These are phyloP conservation scores for Endoconidiophora laricicola DNA, from an alignment of 2,329 filamentous ascomycete genomes.

Conservation along the genomic window DNA sequence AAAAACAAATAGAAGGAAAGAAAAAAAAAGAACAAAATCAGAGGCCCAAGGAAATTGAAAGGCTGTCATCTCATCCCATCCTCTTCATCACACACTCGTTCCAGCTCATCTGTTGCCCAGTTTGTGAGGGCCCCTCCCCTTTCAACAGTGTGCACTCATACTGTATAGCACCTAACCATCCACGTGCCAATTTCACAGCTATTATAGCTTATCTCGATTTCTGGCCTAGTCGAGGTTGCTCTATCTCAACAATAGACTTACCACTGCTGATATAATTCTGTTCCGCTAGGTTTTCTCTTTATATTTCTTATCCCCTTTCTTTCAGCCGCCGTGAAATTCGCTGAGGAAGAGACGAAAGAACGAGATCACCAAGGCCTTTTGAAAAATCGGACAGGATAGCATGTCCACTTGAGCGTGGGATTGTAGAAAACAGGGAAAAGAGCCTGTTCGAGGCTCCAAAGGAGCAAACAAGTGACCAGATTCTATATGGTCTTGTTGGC, in stretches of 20 bases:
- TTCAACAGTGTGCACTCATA: neutral
- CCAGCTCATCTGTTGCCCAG: neutral
- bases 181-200: no score
- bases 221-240: no score
- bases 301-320: neutral
- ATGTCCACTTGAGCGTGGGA: conserved; percentile 1
- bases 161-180: no score
- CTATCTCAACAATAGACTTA: no score
- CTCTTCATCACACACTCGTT: no score
- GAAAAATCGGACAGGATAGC: neutral
- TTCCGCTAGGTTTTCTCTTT: neutral
- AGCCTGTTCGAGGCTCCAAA: conserved; percentile 8
- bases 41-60: neutral
- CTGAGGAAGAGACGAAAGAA: conserved; percentile 9
- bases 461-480: conserved; percentile 6
- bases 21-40: neutral
- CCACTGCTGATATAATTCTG: neutral
- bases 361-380: neutral
- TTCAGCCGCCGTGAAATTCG: neutral
- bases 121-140: no score
- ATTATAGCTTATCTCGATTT: neutral
- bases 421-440: conserved; percentile 5
- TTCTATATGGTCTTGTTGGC: no score
- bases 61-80: neutral
- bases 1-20: neutral